phyloP scores from a whole-genome alignment of 768 basidiomycete genomes.

The Panaeolus papilionaceus region DNA sequence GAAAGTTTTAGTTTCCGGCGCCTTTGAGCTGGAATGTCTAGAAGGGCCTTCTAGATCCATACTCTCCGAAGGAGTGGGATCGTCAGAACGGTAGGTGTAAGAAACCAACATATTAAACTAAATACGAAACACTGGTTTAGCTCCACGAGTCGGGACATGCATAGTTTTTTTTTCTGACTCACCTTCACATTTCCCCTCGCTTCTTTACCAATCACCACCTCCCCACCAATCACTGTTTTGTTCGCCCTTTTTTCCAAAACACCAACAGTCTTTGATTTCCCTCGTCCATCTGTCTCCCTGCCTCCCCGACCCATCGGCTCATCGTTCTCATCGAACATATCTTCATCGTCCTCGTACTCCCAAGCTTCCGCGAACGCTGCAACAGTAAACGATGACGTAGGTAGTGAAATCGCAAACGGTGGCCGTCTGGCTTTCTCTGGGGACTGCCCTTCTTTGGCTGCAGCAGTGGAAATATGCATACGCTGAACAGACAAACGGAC shows the following conservation, averaged over 20 bases:
- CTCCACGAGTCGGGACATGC: slow-evolving; percentile 3
- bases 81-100: slow-evolving; percentile 94
- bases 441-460: slow-evolving; percentile 42
- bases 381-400: slow-evolving; percentile 78
- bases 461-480: slow-evolving; percentile 54
- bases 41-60: slow-evolving; percentile 51
- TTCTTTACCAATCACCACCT: slow-evolving; percentile 85
- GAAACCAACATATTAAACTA: slow-evolving; percentile 96
- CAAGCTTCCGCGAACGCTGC: slow-evolving; percentile 95
- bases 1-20: slow-evolving; percentile 84
- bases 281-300: slow-evolving; percentile 53
- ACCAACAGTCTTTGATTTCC: slow-evolving; percentile 66
- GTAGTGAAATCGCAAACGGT: slow-evolving; percentile 83
- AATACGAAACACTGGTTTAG: background rate
- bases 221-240: slow-evolving; percentile 86
- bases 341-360: slow-evolving; percentile 98
- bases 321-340: slow-evolving; percentile 69
- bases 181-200: slow-evolving; percentile 83
- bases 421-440: slow-evolving; percentile 67
- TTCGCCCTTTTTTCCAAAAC: slow-evolving; percentile 92
- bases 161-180: background rate
- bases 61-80: slow-evolving; percentile 70
- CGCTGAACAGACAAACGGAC: slow-evolving; percentile 86
- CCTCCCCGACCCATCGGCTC: slow-evolving; percentile 56
- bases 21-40: slow-evolving; percentile 46